These are phyloP conservation scores for Flaveria sonorensis DNA, from an alignment of 129 eudicot species.

Conservation along the genomic window DNA sequence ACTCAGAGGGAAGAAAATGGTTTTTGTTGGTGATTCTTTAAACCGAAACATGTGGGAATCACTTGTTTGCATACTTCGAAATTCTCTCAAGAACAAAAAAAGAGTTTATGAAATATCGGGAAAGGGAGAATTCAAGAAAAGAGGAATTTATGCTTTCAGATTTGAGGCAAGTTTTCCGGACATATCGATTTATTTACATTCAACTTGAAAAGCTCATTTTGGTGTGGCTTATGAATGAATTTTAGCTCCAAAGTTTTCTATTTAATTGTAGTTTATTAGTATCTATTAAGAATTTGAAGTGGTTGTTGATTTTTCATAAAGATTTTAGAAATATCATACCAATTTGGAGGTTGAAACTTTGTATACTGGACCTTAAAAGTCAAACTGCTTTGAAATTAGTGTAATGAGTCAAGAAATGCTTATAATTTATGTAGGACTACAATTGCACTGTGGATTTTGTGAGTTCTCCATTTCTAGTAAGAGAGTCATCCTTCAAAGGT, in stretches of 20 bases:
- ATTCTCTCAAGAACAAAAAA: slow-evolving; percentile 61
- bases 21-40: slow-evolving; percentile 90
- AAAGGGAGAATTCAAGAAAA: slow-evolving; percentile 73
- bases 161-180: slow-evolving; percentile 67
- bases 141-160: slow-evolving; percentile 84
- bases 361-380: slow-evolving; percentile 24
- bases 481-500: slow-evolving; percentile 60
- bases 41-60: slow-evolving; percentile 99
- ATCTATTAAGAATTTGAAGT: not conserved
- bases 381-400: slow-evolving; percentile 13
- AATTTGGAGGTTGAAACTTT: slow-evolving; percentile 4
- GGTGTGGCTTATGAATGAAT: not conserved
- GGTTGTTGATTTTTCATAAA: not conserved
- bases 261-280: not conserved
- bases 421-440: slow-evolving; percentile 63
- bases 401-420: slow-evolving; percentile 24
- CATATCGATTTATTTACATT: not conserved
- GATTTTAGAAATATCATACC: not conserved
- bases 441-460: slow-evolving; percentile 90
- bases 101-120: slow-evolving; percentile 84
- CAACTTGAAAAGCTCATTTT: slow-evolving; percentile 13
- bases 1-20: slow-evolving; percentile 75
- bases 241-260: not conserved
- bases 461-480: slow-evolving; percentile 82
- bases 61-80: slow-evolving; percentile 81